Evolutionary conservation across 2,329 filamentous ascomycete genomes (phyloP).

Genomic region (Didymella sp.): DNA sequence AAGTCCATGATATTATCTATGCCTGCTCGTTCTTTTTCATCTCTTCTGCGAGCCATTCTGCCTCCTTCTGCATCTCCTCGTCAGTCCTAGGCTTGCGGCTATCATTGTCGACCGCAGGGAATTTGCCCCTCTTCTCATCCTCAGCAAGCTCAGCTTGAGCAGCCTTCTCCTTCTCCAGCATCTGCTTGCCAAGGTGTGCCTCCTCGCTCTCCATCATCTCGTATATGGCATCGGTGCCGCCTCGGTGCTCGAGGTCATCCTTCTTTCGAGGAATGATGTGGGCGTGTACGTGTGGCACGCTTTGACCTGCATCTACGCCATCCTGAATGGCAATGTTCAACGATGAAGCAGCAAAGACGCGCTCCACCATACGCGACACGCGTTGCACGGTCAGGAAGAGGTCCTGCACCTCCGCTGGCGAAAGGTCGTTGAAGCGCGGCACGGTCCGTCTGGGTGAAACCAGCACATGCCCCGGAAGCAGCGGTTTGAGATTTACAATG

Average conservation of each 20-base stretch:
- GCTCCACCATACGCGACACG: constrained; percentile 76
- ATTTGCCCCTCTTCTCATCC: constrained; percentile 58
- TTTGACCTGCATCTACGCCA: constrained; percentile 87
- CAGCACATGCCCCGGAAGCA: constrained; percentile 91
- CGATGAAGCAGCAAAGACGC: constrained; percentile 69
- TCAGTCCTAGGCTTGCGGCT: constrained; percentile 68
- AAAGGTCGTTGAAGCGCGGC: constrained; percentile 77
- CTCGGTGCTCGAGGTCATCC: constrained; percentile 63
- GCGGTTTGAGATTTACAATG: constrained; percentile 92
- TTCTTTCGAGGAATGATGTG: constrained; percentile 81
- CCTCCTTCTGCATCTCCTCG: constrained; percentile 83
- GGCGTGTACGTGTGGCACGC: constrained; percentile 89
- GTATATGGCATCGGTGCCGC: constrained; percentile 78
- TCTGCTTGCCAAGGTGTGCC: constrained; percentile 77
- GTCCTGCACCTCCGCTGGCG: constrained; percentile 75
- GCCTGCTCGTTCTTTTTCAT: constrained; percentile 55
- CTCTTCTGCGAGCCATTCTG: constrained; percentile 67
- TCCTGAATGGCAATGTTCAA: constrained; percentile 98
- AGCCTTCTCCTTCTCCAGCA: constrained; percentile 66
- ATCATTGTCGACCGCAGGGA: constrained; percentile 73
- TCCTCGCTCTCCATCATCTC: constrained; percentile 81
- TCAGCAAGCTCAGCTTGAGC: constrained; percentile 32
- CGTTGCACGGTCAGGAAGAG: constrained; percentile 87
- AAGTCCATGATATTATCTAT: neutral
- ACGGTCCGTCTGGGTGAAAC: constrained; percentile 76